These are phyloP conservation scores for Pseudogymnoascus sp. DNA, from an alignment of 2,329 filamentous ascomycete species.

Conservation along the genomic window DNA sequence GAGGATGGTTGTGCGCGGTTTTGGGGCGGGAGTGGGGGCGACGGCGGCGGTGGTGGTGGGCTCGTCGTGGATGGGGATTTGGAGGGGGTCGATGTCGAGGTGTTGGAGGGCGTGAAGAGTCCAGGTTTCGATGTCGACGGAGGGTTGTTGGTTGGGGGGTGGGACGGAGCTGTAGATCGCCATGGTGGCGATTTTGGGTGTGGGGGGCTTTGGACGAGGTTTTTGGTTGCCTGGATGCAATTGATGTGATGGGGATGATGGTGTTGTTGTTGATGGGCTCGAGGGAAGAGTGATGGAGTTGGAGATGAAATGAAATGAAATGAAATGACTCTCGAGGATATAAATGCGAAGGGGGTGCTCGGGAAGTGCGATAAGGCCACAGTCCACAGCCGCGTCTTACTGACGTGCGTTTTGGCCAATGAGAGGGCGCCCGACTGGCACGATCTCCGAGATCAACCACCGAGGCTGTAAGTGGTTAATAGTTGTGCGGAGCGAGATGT, in stretches of 20 bases:
- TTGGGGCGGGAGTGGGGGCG: slow-evolving; percentile 74
- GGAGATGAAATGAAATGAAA: too few species aligned
- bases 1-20: slow-evolving; percentile 40
- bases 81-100: neutral
- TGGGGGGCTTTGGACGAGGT: neutral
- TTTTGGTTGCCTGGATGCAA: neutral
- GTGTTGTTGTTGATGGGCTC: neutral
- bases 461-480: neutral
- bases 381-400: neutral
- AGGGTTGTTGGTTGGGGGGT: slow-evolving; percentile 34
- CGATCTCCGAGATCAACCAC: neutral
- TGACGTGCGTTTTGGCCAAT: neutral
- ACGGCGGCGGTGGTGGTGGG: neutral
- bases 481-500: neutral
- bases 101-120: slow-evolving; percentile 46
- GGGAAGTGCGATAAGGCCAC: neutral
- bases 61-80: slow-evolving; percentile 28
- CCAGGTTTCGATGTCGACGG: slow-evolving; percentile 59
- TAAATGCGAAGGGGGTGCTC: neutral
- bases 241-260: neutral
- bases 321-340: neutral
- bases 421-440: neutral
- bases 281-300: neutral
- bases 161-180: slow-evolving; percentile 46
- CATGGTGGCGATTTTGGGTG: slow-evolving; percentile 28